Evolutionary conservation across 306 rosid genomes (phyloP).

Genomic region (Cotoneaster glaucophyllus): DNA sequence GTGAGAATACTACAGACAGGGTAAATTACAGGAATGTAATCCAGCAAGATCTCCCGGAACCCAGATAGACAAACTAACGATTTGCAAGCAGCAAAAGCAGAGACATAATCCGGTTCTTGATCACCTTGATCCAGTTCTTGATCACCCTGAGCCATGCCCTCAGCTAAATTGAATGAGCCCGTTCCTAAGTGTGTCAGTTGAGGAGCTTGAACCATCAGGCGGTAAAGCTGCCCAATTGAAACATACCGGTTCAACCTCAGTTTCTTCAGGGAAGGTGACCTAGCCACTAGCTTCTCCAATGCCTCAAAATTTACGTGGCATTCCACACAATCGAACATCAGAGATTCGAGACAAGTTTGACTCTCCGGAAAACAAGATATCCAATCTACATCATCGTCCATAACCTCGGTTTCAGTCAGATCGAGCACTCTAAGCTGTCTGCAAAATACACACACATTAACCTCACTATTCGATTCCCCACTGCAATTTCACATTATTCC

Average conservation of each 20-base stretch:
- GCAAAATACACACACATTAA: conserved; percentile 15
- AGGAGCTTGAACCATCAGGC: conserved; percentile 56
- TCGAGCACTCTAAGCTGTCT: conserved; percentile 77
- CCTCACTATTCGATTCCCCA: conserved; percentile 5
- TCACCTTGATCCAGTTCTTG: conserved; percentile 44
- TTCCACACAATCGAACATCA: conserved; percentile 69
- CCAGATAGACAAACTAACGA: conserved; percentile 86
- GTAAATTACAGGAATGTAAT: conserved; percentile 50
- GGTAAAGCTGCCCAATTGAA: conserved; percentile 50
- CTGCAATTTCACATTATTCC: not conserved
- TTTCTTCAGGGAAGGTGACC: conserved; percentile 76
- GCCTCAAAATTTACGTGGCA: conserved; percentile 56
- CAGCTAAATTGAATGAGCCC: conserved; percentile 41
- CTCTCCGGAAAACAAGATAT: conserved; percentile 63
- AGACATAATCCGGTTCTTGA: conserved; percentile 50
- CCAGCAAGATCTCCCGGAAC: conserved; percentile 53
- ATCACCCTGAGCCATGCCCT: conserved; percentile 33
- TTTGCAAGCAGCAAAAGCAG: conserved; percentile 68
- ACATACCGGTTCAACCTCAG: conserved; percentile 53
- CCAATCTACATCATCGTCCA: conserved; percentile 70
- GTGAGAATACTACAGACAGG: conserved; percentile 68
- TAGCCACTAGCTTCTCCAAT: conserved; percentile 67
- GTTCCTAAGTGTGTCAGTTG: conserved; percentile 80
- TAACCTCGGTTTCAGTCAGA: conserved; percentile 59
- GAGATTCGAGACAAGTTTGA: conserved; percentile 55